A percentile compares a stretch with the other conserved stretches of the same genome.
phyloP scores from a whole-genome alignment of 208 protist species.

The Entamoeba moshkovskii region DNA sequence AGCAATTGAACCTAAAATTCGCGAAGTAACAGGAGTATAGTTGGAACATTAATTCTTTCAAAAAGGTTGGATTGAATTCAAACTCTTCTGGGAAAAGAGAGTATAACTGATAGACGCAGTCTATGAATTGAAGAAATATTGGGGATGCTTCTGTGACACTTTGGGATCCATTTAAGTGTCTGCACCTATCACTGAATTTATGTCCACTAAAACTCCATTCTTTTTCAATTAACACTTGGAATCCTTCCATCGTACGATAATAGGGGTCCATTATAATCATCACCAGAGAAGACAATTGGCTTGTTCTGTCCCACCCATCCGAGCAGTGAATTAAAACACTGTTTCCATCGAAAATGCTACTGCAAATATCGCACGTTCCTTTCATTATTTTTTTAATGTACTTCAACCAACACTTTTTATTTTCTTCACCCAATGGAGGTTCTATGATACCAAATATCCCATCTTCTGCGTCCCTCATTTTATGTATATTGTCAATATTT shows the following conservation, averaged over 20 bases:
- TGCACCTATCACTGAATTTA: conserved; percentile 6
- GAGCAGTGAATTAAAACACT: conserved; percentile 24
- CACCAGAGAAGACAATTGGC: conserved; percentile 5
- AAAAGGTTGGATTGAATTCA: conserved; percentile 43
- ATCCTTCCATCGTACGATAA: conserved; percentile 38
- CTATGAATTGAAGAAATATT: conserved; percentile 45
- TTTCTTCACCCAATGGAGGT: background rate
- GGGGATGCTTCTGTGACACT: conserved; percentile 29
- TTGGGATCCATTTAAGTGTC: background rate
- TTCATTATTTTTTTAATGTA: background rate
- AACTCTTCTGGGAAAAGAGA: conserved; percentile 27
- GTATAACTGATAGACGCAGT: conserved; percentile 39
- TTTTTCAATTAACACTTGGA: conserved; percentile 40
- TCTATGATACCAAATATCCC: background rate
- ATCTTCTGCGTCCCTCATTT: background rate
- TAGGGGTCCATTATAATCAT: conserved; percentile 38
- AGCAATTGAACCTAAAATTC: conserved; percentile 44
- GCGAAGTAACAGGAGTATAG: conserved; percentile 58
- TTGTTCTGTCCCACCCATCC: conserved; percentile 28
- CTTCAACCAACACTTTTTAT: background rate
- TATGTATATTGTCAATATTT: conserved; percentile 13
- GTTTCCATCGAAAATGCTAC: background rate
- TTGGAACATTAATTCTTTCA: conserved; percentile 60
- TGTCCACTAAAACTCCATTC: conserved; percentile 34
- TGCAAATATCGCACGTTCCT: background rate